These are phyloP conservation scores for Apiospora phragmitis DNA, from an alignment of 2,329 filamentous ascomycete genomes.

Conservation along the genomic window DNA sequence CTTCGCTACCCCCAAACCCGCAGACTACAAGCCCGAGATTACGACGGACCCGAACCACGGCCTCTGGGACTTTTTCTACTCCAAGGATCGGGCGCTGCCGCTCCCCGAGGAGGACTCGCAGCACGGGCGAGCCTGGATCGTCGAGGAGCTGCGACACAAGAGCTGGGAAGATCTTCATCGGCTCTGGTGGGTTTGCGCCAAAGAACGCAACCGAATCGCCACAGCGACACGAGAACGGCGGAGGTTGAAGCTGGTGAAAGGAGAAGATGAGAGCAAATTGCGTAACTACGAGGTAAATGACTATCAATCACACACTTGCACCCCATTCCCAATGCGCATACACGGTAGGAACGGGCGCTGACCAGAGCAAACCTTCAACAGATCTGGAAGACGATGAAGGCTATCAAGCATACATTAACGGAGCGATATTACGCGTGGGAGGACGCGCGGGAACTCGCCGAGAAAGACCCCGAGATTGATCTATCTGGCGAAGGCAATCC, in stretches of 20 bases:
- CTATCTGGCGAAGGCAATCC: conserved; percentile 49
- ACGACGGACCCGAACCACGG: conserved; percentile 75
- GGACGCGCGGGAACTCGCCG: conserved; percentile 68
- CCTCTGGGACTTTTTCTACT: conserved; percentile 89
- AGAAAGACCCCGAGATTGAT: conserved; percentile 67
- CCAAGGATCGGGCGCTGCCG: conserved; percentile 65
- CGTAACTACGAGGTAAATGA: conserved; percentile 67
- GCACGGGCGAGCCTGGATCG: conserved; percentile 81
- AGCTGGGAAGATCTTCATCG: conserved; percentile 91
- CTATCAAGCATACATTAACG: conserved; percentile 81
- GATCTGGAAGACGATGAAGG: conserved; percentile 76
- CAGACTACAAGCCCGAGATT: conserved; percentile 59
- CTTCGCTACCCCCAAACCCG: conserved; percentile 72
- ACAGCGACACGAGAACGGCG: conserved; percentile 72
- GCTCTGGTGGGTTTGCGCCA: conserved; percentile 92
- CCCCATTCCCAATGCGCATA: background rate
- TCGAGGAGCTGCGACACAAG: conserved; percentile 83
- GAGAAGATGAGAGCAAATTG: conserved; percentile 63
- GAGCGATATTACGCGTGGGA: conserved; percentile 89
- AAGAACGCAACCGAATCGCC: conserved; percentile 86
- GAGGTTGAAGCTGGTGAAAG: conserved; percentile 70
- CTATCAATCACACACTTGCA: background rate
- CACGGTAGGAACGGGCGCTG: conserved; percentile 12
- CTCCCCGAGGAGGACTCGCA: conserved; percentile 69
- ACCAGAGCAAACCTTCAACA: conserved; percentile 37